A percentile compares a stretch with the other conserved stretches of the same genome.
Conservation (phyloP, 1,139 yeast species). For the Blastobotrys capitulatus region DNA sequence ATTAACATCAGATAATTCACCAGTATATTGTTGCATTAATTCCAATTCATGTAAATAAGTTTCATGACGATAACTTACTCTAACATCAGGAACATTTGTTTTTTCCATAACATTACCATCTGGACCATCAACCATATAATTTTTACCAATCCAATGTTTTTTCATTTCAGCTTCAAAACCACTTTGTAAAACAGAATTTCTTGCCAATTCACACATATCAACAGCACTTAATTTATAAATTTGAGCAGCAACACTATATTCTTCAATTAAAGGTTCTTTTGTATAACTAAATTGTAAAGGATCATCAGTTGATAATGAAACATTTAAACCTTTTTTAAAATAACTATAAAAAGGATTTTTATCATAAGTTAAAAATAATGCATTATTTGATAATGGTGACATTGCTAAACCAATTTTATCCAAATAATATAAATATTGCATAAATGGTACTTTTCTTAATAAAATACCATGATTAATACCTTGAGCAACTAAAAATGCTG, state of each 20-base stretch:
- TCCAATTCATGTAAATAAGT: slow-evolving; percentile 72
- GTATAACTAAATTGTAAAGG: slow-evolving; percentile 94
- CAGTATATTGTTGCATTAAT: slow-evolving; percentile 58
- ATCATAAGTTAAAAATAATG: slow-evolving; percentile 89
- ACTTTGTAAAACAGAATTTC: slow-evolving; percentile 80
- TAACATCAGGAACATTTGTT: slow-evolving; percentile 88
- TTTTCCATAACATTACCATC: slow-evolving; percentile 86
- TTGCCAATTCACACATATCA: slow-evolving; percentile 90
- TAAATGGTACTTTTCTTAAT: slow-evolving; percentile 86
- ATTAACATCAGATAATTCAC: slow-evolving; percentile 10
- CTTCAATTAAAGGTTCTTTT: slow-evolving; percentile 96
- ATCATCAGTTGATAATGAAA: slow-evolving; percentile 89
- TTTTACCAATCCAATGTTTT: slow-evolving; percentile 86
- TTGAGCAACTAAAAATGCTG: slow-evolving; percentile 85
- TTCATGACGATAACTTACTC: slow-evolving; percentile 76
- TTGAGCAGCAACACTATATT: slow-evolving; percentile 96
- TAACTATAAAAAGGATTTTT: slow-evolving; percentile 88
- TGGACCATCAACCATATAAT: slow-evolving; percentile 55
- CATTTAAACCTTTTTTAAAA: slow-evolving; percentile 89
- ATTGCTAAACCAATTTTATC: slow-evolving; percentile 98
- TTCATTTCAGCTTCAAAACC: slow-evolving; percentile 87
- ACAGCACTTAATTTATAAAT: slow-evolving; percentile 89
- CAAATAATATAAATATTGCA: slow-evolving; percentile 86
- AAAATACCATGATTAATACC: slow-evolving; percentile 94
- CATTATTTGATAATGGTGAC: slow-evolving; percentile 97